phyloP scores from a whole-genome alignment of 2,329 filamentous ascomycete species.

The Aspergillus sp. region DNA sequence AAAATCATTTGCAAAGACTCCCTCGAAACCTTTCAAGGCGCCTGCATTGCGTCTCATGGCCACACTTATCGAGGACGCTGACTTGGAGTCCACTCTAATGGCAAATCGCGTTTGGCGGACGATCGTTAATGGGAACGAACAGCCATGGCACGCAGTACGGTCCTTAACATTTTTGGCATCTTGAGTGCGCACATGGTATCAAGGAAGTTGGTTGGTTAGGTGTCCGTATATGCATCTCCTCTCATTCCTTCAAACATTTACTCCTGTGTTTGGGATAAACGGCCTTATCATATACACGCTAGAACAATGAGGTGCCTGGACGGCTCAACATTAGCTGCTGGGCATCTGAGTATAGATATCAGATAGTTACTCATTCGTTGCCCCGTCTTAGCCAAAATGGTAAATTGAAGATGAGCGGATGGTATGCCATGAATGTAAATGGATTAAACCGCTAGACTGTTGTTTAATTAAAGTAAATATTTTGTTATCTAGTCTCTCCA shows the following conservation, averaged over 20 bases:
- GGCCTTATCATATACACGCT: neutral
- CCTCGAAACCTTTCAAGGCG: neutral
- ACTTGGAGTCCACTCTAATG: neutral
- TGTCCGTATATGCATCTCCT: neutral
- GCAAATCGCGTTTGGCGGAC: neutral
- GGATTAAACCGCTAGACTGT: neutral
- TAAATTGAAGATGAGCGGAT: neutral
- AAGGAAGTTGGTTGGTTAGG: neutral
- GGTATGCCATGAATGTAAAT: neutral
- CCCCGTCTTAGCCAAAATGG: neutral
- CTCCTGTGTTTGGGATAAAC: neutral
- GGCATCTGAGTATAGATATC: neutral
- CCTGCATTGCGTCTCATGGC: neutral
- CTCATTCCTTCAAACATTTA: neutral
- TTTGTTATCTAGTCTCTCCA: conserved; percentile 62
- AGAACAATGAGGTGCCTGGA: neutral
- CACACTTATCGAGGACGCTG: neutral
- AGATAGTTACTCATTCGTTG: neutral
- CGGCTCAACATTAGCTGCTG: neutral
- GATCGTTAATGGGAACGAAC: neutral
- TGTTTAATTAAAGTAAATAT: neutral
- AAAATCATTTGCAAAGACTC: neutral
- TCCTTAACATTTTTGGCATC: neutral
- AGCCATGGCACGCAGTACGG: neutral
- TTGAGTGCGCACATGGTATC: neutral